Evolutionary conservation across 2,329 filamentous ascomycete genomes (phyloP).

Genomic region (Colletotrichum musicola): DNA sequence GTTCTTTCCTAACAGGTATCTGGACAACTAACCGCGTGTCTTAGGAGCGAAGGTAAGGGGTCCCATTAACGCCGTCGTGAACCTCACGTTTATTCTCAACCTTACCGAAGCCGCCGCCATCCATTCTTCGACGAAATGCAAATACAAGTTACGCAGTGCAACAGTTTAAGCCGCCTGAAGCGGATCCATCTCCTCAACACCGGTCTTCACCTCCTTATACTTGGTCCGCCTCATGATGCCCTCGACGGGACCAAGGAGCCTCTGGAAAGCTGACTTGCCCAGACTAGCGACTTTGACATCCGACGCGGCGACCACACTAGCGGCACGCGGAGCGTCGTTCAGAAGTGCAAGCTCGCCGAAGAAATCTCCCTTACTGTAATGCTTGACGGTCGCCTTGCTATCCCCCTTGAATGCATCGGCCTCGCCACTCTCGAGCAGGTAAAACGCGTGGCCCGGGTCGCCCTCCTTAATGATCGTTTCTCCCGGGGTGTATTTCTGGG

Average conservation of each 20-base stretch:
- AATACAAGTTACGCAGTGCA: neutral
- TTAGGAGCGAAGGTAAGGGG: constrained; percentile 49
- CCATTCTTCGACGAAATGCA: constrained; percentile 32
- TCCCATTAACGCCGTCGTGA: constrained; percentile 44
- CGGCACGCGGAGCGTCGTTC: constrained; percentile 93
- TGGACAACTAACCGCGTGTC: constrained; percentile 51
- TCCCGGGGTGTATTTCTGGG: constrained; percentile 84
- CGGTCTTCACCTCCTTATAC: constrained; percentile 70
- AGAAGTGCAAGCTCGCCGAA: constrained; percentile 95
- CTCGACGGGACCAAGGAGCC: constrained; percentile 91
- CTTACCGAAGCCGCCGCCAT: constrained; percentile 30
- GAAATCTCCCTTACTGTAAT: constrained; percentile 93
- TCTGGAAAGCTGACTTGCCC: constrained; percentile 94
- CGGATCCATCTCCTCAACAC: constrained; percentile 77
- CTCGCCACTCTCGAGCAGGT: constrained; percentile 87
- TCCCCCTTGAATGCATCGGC: constrained; percentile 89
- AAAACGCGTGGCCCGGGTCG: constrained; percentile 92
- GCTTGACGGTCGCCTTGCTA: constrained; percentile 76
- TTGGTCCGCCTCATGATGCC: constrained; percentile 89
- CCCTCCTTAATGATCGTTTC: constrained; percentile 92
- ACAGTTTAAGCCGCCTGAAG: constrained; percentile 58
- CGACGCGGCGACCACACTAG: constrained; percentile 84
- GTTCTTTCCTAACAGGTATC: constrained; percentile 46
- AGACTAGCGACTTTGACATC: constrained; percentile 94
- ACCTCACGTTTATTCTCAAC: constrained; percentile 27